These are phyloP conservation scores for Fusarium longipes DNA, from an alignment of 2,329 filamentous ascomycete genomes.

Conservation along the genomic window DNA sequence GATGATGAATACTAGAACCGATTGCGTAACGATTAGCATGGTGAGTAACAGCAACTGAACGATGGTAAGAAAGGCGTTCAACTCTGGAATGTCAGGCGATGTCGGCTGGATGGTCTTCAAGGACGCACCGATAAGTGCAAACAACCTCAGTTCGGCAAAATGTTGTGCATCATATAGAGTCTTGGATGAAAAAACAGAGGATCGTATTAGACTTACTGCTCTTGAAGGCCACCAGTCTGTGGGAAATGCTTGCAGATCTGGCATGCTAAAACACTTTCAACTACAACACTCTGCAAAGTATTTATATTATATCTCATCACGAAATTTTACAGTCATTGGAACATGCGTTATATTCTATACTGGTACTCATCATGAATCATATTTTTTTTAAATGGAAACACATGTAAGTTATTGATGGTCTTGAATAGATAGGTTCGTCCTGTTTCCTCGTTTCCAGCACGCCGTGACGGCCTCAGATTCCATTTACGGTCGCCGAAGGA, in stretches of 20 bases:
- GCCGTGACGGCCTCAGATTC: neutral
- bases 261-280: fast-evolving
- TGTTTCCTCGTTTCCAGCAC: neutral
- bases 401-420: too few relatives aligned
- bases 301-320: neutral
- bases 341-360: neutral
- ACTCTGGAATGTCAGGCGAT: conserved; percentile 18
- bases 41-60: fast-evolving
- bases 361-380: neutral
- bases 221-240: fast-evolving
- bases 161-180: conserved; percentile 18
- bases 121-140: conserved; percentile 13
- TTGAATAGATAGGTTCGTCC: neutral
- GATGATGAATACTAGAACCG: fast-evolving
- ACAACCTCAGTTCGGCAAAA: conserved; percentile 30
- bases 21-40: neutral
- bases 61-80: too few relatives aligned
- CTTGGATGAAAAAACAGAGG: fast-evolving
- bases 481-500: neutral
- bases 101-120: conserved; percentile 27
- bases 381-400: too few relatives aligned
- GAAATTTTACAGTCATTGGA: too few relatives aligned
- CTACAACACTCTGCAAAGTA: too few relatives aligned
- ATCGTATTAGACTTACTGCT: neutral
- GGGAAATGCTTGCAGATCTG: fast-evolving